Base-by-base conservation (phyloP, 2,329 filamentous ascomycete genomes). In the Madurella mycetomatis region DNA sequence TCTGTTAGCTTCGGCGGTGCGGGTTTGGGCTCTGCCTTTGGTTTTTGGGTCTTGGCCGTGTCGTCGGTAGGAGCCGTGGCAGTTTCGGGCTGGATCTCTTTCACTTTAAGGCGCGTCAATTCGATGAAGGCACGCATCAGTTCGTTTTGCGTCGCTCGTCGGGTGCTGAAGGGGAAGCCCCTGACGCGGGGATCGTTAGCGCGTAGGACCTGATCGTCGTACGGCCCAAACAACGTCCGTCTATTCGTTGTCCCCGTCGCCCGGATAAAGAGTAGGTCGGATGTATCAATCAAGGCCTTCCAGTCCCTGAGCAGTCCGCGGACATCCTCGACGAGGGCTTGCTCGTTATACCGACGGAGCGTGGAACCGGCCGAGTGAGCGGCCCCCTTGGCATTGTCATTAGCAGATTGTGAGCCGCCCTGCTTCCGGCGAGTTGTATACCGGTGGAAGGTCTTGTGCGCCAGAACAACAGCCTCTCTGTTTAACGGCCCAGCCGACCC, bases 371-470 rank as follows among this genome's bases (percentile, higher is more conserved):
- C 95, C 4, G 94, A 97, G 71, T 97, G 91, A 0, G 94, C 94
- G 45, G 87, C 86, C 13, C 94, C 92, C 67, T 96, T 96, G n/a
- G 92, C 83, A 57, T 90, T 88, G 69, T 99, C 94, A 69, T 91
- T 97, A 30, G 92, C 87, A 2, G 92, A 95, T 69, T 99, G 94
- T 11, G 91, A 86, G 41, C 95, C 94, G 76, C 94, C 94, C 70
- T 99, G 94, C 70, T 99, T 99, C 62, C 94, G 82, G 60, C 94
- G 81, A 5, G 94, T 99, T 0, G 95, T 99, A 68, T 99, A 99
- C 54, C 94, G 83, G 70, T 99, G 95, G 70, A 97, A 99, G 0
- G 92, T 96, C 75, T 99, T 99, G 72, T 97, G 92, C 0, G 91
- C 92, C 43, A 96, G 79, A 0, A 97, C 90, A 0, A 87, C 87